Conservation (phyloP, 306 rosid species). For the Potentilla sterilis region DNA sequence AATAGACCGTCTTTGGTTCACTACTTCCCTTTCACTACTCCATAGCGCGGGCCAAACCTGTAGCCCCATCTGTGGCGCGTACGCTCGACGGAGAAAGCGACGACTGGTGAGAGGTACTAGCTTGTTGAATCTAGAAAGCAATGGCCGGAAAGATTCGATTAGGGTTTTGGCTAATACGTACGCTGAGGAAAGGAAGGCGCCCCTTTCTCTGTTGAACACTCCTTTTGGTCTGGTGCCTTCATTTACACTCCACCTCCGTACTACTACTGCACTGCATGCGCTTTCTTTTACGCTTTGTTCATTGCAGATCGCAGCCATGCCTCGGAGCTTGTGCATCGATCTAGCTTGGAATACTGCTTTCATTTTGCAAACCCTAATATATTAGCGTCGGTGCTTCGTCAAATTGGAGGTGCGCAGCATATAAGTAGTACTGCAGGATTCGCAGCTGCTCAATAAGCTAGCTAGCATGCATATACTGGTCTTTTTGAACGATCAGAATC, state of each 20-base stretch:
- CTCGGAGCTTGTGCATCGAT: neutral
- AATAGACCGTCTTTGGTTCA: neutral
- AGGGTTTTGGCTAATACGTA: neutral
- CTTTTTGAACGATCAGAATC: no score
- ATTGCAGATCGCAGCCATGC: neutral
- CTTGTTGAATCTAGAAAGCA: neutral
- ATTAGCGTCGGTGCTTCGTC: neutral
- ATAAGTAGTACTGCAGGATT: neutral
- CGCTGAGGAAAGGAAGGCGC: neutral
- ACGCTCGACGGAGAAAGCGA: neutral
- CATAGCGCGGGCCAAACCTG: neutral
- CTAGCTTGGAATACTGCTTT: neutral
- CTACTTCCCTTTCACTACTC: neutral
- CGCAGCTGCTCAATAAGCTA: no score
- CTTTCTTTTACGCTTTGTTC: neutral
- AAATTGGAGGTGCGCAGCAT: neutral
- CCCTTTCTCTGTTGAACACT: slow-evolving; percentile 2
- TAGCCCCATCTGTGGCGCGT: neutral
- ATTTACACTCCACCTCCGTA: slow-evolving; percentile 7
- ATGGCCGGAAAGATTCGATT: neutral
- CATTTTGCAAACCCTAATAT: neutral
- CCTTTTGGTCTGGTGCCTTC: slow-evolving; percentile 13
- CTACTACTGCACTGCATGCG: neutral
- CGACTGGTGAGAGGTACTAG: neutral
- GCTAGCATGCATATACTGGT: no score